These are phyloP conservation scores for Podospora sp. DNA, from an alignment of 495 filamentous ascomycete species.

Conservation along the genomic window DNA sequence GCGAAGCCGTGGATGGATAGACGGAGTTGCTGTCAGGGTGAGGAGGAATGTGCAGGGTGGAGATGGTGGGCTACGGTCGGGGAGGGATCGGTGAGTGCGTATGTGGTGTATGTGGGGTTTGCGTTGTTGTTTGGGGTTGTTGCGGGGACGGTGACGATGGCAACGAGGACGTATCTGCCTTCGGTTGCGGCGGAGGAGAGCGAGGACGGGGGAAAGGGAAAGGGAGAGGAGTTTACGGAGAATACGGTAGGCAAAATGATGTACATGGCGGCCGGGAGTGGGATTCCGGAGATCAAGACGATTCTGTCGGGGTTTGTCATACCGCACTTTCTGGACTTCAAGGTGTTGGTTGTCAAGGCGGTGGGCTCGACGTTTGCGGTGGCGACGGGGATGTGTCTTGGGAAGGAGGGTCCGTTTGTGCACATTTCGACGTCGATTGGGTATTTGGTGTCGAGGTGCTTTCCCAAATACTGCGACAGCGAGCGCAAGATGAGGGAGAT, in stretches of 20 bases:
- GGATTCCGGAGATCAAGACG: constrained; percentile 64
- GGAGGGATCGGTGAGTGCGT: constrained; percentile 30
- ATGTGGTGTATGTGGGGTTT: constrained; percentile 54
- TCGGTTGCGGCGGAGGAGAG: constrained; percentile 25
- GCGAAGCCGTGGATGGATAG: constrained; percentile 46
- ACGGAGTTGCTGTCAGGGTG: constrained; percentile 46
- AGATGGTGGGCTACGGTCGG: constrained; percentile 46
- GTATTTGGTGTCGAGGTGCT: constrained; percentile 50
- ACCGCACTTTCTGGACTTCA: constrained; percentile 55
- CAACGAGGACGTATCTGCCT: constrained; percentile 53
- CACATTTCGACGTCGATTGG: constrained; percentile 59
- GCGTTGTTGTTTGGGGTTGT: constrained; percentile 54
- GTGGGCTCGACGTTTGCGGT: constrained; percentile 59
- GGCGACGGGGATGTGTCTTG: constrained; percentile 59
- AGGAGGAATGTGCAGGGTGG: constrained; percentile 42
- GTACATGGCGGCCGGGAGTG: constrained; percentile 59
- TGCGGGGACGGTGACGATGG: constrained; percentile 53
- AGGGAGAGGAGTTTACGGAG: constrained; percentile 1
- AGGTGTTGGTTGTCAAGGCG: constrained; percentile 57
- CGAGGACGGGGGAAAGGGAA: constrained; percentile 20
- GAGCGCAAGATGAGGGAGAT: constrained; percentile 56
- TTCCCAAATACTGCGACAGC: constrained; percentile 58
- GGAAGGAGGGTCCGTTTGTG: constrained; percentile 63
- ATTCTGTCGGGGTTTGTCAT: constrained; percentile 62
- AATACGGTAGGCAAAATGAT: constrained; percentile 48